Evolutionary conservation across 371 early-diverging fungal genomes (phyloP).

Genomic region (Chytridium lagenaria): DNA sequence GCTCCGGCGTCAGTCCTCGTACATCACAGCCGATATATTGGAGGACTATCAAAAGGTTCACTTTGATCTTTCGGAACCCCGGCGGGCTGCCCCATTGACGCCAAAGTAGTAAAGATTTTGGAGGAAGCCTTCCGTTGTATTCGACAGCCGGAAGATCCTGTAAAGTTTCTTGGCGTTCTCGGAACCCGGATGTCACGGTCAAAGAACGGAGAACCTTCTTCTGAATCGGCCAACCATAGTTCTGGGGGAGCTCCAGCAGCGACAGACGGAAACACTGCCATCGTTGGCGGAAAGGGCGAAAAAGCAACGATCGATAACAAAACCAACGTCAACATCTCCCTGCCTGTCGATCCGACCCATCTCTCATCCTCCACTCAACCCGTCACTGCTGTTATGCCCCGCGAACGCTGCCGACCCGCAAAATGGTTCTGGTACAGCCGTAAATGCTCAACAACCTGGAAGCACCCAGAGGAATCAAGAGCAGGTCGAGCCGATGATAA

Average conservation of each 20-base stretch:
- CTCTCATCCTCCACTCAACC: neutral
- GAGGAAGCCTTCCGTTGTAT: too few species aligned
- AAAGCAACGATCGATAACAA: neutral
- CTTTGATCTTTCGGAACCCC: too few species aligned
- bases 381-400: neutral
- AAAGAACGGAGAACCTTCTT: slow-evolving; percentile 4
- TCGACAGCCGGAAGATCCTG: too few species aligned
- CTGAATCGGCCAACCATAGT: slow-evolving; percentile 5
- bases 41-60: too few species aligned
- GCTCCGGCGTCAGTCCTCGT: too few species aligned
- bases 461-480: neutral
- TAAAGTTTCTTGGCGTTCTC: too few species aligned
- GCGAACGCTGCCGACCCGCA: slow-evolving; percentile 7
- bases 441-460: neutral
- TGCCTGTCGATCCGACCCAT: too few species aligned
- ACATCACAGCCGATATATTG: too few species aligned
- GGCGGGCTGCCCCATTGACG: too few species aligned
- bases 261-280: neutral
- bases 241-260: neutral
- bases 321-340: neutral
- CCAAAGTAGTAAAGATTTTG: too few species aligned
- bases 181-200: slow-evolving; percentile 19
- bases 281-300: neutral
- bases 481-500: neutral
- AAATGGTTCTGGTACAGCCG: neutral